phyloP scores from a whole-genome alignment of 1,284 basidiomycete genomes.

The Lentinula novae-zelandiae region DNA sequence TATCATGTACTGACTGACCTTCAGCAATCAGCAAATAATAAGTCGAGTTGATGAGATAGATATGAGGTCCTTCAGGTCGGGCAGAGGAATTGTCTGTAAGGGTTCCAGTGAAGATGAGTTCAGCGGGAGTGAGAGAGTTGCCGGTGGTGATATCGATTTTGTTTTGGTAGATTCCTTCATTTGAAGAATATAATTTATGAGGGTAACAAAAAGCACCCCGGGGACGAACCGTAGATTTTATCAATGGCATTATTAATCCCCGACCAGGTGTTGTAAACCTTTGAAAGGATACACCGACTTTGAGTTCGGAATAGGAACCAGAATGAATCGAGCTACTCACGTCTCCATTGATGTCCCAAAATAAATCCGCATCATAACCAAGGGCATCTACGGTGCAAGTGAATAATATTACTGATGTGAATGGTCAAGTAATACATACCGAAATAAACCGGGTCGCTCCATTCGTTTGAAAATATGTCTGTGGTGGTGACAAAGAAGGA shows the following conservation, averaged over 20 bases:
- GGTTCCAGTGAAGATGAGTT: constrained; percentile 32
- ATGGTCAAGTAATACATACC: constrained; percentile 17
- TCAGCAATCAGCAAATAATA: constrained; percentile 43
- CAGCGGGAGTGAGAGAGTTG: constrained; percentile 31
- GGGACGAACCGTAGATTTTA: constrained; percentile 32
- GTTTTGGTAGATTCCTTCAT: constrained; percentile 34
- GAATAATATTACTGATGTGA: no score
- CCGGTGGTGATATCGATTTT: constrained; percentile 38
- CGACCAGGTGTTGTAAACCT: constrained; percentile 34
- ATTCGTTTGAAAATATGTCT: constrained; percentile 37
- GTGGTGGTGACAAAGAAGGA: constrained; percentile 38
- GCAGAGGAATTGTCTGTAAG: constrained; percentile 30
- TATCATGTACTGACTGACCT: constrained; percentile 20
- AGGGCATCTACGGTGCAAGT: constrained; percentile 25
- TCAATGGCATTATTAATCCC: constrained; percentile 36
- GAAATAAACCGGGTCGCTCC: constrained; percentile 43
- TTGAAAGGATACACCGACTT: not conserved
- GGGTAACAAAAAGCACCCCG: not conserved
- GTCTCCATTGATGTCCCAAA: constrained; percentile 36
- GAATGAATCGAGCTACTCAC: constrained; percentile 15
- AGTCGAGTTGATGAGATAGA: constrained; percentile 35
- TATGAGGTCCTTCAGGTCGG: constrained; percentile 36
- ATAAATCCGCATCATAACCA: constrained; percentile 39
- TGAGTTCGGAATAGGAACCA: not conserved
- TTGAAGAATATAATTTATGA: constrained; percentile 1